phyloP scores from a whole-genome alignment of 2,329 filamentous ascomycete genomes.

The Calycina marina region DNA sequence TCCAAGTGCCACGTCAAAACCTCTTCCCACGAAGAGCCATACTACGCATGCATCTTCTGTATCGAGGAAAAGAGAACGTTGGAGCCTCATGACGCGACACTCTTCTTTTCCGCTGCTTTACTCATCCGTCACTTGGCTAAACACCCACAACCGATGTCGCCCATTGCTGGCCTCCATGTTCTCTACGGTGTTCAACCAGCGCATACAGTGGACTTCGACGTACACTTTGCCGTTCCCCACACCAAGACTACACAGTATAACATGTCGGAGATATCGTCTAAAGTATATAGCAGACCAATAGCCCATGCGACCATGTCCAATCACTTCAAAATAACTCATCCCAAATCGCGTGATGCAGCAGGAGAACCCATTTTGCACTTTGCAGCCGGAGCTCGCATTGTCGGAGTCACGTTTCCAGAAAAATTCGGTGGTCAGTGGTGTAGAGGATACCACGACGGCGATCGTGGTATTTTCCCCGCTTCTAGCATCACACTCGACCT shows the following conservation, averaged over 20 bases:
- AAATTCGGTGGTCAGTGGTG: conserved; percentile 18
- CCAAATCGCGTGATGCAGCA: conserved; percentile 15
- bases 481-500: conserved; percentile 12
- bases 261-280: conserved; percentile 14
- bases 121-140: conserved; percentile 20
- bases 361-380: conserved; percentile 17
- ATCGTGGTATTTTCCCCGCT: conserved; percentile 17
- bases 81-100: conserved; percentile 22
- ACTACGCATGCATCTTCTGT: conserved; percentile 23
- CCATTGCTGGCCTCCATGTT: conserved; percentile 14
- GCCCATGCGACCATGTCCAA: conserved; percentile 14
- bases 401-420: conserved; percentile 20
- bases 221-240: conserved; percentile 16
- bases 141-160: conserved; percentile 18
- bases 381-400: conserved; percentile 18
- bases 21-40: conserved; percentile 15
- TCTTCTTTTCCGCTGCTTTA: conserved; percentile 19
- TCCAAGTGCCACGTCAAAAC: conserved; percentile 20
- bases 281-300: conserved; percentile 14
- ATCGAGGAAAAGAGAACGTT: conserved; percentile 19
- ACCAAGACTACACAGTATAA: conserved; percentile 9
- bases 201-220: conserved; percentile 18
- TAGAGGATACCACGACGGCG: conserved; percentile 21
- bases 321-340: conserved; percentile 13
- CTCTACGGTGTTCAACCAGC: conserved; percentile 16